A percentile compares a stretch with the other conserved stretches of the same genome.
Evolutionary conservation across 2,329 filamentous ascomycete species (phyloP).

Genomic region (Ploettnerulaceae sp.): DNA sequence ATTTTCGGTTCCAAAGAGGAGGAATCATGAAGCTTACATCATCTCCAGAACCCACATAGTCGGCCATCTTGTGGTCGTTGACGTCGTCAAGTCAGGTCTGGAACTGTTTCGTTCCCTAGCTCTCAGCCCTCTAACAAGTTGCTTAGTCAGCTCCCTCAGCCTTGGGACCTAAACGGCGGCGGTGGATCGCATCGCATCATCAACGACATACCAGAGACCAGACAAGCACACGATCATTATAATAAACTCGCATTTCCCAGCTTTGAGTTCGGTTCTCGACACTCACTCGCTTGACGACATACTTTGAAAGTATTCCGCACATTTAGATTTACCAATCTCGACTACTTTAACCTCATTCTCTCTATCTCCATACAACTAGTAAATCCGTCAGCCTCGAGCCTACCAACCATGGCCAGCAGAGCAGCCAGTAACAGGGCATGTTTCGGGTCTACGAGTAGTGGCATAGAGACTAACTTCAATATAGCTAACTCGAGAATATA

Average conservation of each 20-base stretch:
- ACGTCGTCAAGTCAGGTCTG: not conserved
- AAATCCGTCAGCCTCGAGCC: conserved; percentile 1
- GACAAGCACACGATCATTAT: too few species aligned
- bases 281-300: not conserved
- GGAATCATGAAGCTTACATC: conserved; percentile 38
- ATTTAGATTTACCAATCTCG: too few species aligned
- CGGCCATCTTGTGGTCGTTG: conserved; percentile 26
- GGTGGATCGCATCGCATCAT: too few species aligned
- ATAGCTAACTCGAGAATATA: conserved; percentile 59
- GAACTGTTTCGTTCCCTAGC: not conserved
- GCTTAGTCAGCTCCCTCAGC: not conserved
- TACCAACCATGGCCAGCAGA: conserved; percentile 59
- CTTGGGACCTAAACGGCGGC: too few species aligned
- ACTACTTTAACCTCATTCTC: not conserved
- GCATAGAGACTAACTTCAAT: conserved; percentile 37
- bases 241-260: not conserved
- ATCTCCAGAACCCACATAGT: conserved; percentile 35
- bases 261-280: not conserved
- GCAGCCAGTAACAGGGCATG: conserved; percentile 67
- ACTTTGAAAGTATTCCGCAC: not conserved
- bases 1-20: conserved; percentile 20
- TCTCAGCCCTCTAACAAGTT: conserved; percentile 1
- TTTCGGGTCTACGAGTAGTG: conserved; percentile 25
- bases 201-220: too few species aligned
- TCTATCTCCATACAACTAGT: not conserved